phyloP scores from a whole-genome alignment of 2,329 filamentous ascomycete genomes.

The Aureobasidium lini region DNA sequence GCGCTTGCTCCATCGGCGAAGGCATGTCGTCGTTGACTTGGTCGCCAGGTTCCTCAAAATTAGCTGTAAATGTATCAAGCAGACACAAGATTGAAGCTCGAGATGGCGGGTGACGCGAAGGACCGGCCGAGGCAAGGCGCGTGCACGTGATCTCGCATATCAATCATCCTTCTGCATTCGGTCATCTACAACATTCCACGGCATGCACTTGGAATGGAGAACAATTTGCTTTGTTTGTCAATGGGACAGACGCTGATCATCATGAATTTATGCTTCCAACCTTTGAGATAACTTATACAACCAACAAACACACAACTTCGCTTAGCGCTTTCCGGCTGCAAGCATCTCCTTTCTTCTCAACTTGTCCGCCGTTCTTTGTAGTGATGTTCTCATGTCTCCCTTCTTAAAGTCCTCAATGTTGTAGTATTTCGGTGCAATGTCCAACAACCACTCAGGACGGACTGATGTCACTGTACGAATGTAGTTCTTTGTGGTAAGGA shows the following conservation, averaged over 20 bases:
- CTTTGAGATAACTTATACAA: background rate
- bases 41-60: background rate
- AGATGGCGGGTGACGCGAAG: constrained; percentile 2
- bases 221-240: background rate
- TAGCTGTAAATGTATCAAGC: background rate
- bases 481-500: constrained; percentile 96
- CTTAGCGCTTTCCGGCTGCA: constrained; percentile 9
- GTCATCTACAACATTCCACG: background rate
- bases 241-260: background rate
- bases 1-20: constrained; percentile 62
- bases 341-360: constrained; percentile 30
- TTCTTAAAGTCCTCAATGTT: constrained; percentile 74
- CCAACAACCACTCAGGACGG: constrained; percentile 91
- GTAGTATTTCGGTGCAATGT: constrained; percentile 91
- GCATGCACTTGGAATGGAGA: background rate
- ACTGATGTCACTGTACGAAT: constrained; percentile 89
- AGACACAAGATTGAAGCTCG: background rate
- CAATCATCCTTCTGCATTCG: background rate
- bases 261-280: background rate
- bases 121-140: background rate
- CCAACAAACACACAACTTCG: background rate
- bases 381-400: constrained; percentile 70
- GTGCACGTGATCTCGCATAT: background rate
- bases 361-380: constrained; percentile 48
- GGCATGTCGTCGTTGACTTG: constrained; percentile 47